Conservation (phyloP, 805 yeast genomes). For the Kodamaea neixiangensis region DNA sequence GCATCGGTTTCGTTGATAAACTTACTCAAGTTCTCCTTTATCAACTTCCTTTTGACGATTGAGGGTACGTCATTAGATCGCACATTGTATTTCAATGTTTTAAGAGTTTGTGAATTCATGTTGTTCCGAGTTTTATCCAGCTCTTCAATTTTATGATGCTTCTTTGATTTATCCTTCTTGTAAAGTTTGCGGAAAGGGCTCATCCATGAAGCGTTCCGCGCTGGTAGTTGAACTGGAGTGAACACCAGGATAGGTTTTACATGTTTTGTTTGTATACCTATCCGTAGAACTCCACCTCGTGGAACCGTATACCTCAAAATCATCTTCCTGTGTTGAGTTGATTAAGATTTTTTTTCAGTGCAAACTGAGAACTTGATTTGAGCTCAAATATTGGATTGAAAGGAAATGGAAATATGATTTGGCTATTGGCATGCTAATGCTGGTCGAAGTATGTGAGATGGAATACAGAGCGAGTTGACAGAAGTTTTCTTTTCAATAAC, state of each 20-base stretch:
- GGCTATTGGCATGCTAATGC: too few species aligned
- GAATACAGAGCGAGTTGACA: too few species aligned
- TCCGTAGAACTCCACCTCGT: not conserved
- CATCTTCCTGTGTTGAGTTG: not conserved
- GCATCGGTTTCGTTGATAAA: conserved; percentile 14
- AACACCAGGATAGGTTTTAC: not conserved
- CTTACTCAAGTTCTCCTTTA: conserved; percentile 22
- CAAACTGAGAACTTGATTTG: not conserved
- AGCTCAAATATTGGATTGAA: not conserved
- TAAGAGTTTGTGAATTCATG: not conserved
- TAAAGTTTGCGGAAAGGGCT: conserved; percentile 8
- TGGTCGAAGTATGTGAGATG: too few species aligned
- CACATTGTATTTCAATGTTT: conserved; percentile 27
- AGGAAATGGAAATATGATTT: not conserved
- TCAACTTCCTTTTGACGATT: conserved; percentile 19
- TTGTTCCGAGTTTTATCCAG: not conserved
- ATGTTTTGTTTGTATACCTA: not conserved
- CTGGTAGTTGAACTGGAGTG: not conserved
- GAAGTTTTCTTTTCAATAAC: too few species aligned
- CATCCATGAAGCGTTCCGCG: conserved; percentile 2
- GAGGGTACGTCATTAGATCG: conserved; percentile 28
- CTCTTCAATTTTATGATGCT: not conserved
- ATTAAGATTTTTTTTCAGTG: not conserved
- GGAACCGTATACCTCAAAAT: not conserved
- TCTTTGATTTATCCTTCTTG: not conserved